A percentile compares a stretch with the other conserved stretches of the same genome.
These are phyloP conservation scores for Alternaria arbusti DNA, from an alignment of 2,329 filamentous ascomycete species.

Conservation along the genomic window DNA sequence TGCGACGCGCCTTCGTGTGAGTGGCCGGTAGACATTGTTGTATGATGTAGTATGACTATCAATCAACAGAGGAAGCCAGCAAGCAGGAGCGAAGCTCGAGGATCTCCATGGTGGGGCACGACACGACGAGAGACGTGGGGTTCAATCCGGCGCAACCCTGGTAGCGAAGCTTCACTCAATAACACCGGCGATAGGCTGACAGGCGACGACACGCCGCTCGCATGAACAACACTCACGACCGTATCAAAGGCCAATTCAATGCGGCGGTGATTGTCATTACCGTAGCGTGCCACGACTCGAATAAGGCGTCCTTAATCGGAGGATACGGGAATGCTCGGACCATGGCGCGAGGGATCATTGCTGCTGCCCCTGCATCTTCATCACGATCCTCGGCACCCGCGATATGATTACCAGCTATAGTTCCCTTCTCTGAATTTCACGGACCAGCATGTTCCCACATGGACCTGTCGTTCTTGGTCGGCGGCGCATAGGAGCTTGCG, in stretches of 20 bases:
- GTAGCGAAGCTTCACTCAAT: conserved; percentile 7
- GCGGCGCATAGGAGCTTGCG: not conserved
- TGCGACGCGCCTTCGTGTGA: conserved; percentile 54
- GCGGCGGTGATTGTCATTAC: conserved; percentile 16
- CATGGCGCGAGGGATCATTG: conserved; percentile 14
- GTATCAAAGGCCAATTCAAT: conserved; percentile 10
- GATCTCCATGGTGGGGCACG: conserved; percentile 30
- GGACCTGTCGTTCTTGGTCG: conserved; percentile 1
- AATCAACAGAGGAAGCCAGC: not conserved
- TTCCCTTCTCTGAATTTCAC: conserved; percentile 8
- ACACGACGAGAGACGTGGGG: conserved; percentile 19
- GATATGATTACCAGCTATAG: conserved; percentile 20
- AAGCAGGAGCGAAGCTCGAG: conserved; percentile 8
- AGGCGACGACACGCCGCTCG: not conserved
- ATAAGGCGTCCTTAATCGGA: conserved; percentile 5
- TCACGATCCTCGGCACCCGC: conserved; percentile 15
- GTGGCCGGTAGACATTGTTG: conserved; percentile 41
- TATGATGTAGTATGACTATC: not conserved
- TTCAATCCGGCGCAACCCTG: conserved; percentile 8
- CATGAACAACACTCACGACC: conserved; percentile 7
- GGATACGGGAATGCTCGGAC: conserved; percentile 9
- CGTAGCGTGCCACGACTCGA: conserved; percentile 19
- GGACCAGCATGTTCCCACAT: conserved; percentile 16
- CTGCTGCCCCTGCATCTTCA: conserved; percentile 20
- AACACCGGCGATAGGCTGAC: conserved; percentile 7